Percentiles rank a stretch among this genome's conserved stretches.
Conservation (phyloP, 768 basidiomycete genomes). For the Tubosaeta sp. region DNA sequence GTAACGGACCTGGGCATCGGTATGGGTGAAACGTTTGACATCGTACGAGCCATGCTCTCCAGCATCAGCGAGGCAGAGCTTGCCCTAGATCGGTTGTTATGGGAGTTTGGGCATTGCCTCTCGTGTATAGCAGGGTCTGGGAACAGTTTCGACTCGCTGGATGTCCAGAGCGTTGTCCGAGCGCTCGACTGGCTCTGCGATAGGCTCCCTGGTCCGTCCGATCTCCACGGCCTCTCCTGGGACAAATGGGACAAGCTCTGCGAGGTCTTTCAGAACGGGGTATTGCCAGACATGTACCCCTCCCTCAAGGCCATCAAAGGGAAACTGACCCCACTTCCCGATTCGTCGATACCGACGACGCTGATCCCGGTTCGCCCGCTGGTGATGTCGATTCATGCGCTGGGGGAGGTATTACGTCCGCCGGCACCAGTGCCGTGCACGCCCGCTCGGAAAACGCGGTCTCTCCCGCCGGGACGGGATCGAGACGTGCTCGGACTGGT, state of each 20-base stretch:
- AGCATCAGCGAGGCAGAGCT: slow-evolving; percentile 22
- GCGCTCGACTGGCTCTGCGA: slow-evolving; percentile 55
- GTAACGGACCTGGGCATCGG: slow-evolving; percentile 18
- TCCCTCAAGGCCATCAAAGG: slow-evolving; percentile 32
- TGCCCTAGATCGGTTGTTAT: slow-evolving; percentile 23
- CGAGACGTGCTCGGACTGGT: slow-evolving; percentile 51
- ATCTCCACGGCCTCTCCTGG: slow-evolving; percentile 45
- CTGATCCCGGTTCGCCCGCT: slow-evolving; percentile 32
- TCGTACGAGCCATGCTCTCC: slow-evolving; percentile 22
- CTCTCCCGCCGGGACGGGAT: slow-evolving; percentile 24
- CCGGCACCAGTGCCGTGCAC: slow-evolving; percentile 44
- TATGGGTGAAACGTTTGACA: slow-evolving; percentile 24
- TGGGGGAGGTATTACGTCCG: slow-evolving; percentile 47
- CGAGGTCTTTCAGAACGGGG: slow-evolving; percentile 30
- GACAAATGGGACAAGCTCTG: slow-evolving; percentile 47
- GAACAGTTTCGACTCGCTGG: slow-evolving; percentile 27
- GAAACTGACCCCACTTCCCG: slow-evolving; percentile 27
- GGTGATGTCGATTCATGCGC: slow-evolving; percentile 40
- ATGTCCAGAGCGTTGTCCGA: slow-evolving; percentile 37
- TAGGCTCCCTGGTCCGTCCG: slow-evolving; percentile 41
- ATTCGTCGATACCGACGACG: slow-evolving; percentile 23
- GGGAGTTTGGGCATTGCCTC: slow-evolving; percentile 37
- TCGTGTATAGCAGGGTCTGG: slow-evolving; percentile 25
- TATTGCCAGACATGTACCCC: slow-evolving; percentile 25
- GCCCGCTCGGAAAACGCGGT: slow-evolving; percentile 39